Evolutionary conservation across 140 eudicot species (phyloP).

Genomic region (Anethum foeniculum): DNA sequence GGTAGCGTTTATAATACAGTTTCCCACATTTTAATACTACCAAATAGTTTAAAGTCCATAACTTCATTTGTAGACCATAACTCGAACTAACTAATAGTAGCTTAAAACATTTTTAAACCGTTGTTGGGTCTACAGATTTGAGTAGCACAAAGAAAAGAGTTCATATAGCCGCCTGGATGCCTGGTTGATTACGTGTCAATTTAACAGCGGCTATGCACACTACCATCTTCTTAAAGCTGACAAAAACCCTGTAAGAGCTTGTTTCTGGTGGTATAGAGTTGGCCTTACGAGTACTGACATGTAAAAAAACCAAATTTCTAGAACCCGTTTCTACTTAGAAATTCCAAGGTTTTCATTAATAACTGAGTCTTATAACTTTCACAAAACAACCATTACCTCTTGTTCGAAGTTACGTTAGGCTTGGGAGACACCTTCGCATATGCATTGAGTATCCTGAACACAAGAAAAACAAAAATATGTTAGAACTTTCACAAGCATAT

Average conservation of each 20-base stretch:
- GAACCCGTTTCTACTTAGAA: background rate
- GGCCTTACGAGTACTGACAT: background rate
- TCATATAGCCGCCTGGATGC: background rate
- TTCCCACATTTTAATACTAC: background rate
- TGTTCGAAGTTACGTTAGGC: conserved; percentile 38
- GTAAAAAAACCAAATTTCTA: background rate
- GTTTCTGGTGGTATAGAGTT: background rate
- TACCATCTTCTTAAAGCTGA: background rate
- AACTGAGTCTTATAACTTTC: background rate
- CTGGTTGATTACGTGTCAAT: background rate
- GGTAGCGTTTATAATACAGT: background rate
- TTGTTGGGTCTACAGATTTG: background rate
- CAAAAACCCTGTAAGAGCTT: background rate
- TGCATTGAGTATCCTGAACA: conserved; percentile 62
- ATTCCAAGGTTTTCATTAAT: background rate
- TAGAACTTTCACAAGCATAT: background rate
- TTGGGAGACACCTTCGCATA: conserved; percentile 62
- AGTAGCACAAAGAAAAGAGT: background rate
- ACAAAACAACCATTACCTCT: conserved; percentile 34
- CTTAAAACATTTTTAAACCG: too few relatives aligned
- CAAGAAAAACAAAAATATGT: background rate
- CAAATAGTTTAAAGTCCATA: background rate
- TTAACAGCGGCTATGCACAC: background rate
- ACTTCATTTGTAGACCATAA: background rate
- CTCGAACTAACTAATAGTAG: background rate